Conservation (phyloP, 2,329 filamentous ascomycete species). For the Fusarium graminum region DNA sequence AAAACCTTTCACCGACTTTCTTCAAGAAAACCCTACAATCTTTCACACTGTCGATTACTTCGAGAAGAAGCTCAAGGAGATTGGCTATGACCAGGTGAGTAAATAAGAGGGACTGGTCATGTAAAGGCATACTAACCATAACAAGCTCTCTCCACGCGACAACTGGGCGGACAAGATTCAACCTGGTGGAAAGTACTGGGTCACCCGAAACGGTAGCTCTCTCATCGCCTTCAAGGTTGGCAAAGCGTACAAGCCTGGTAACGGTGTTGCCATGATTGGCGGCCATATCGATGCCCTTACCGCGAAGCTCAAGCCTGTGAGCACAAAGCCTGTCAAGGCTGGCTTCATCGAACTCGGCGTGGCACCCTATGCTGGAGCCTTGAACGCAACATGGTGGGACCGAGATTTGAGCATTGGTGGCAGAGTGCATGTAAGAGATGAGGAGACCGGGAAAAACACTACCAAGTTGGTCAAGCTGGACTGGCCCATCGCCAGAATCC, state of each 20-base stretch:
- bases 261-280: slow-evolving; percentile 88
- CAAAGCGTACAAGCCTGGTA: slow-evolving; percentile 82
- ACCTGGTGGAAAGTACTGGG: slow-evolving; percentile 89
- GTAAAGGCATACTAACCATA: slow-evolving; percentile 26
- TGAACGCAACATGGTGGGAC: slow-evolving; percentile 97
- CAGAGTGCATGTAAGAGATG: slow-evolving; percentile 84
- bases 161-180: slow-evolving; percentile 80
- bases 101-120: not conserved
- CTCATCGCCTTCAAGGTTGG: slow-evolving; percentile 89
- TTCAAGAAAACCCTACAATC: slow-evolving; percentile 90
- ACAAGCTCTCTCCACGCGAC: slow-evolving; percentile 80
- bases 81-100: slow-evolving; percentile 79
- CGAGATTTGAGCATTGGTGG: slow-evolving; percentile 92
- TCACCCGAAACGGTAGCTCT: slow-evolving; percentile 86
- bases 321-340: slow-evolving; percentile 83
- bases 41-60: slow-evolving; percentile 91
- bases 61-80: slow-evolving; percentile 75
- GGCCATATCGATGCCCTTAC: slow-evolving; percentile 95
- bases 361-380: slow-evolving; percentile 88
- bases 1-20: slow-evolving; percentile 86
- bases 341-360: slow-evolving; percentile 92
- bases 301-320: slow-evolving; percentile 90
- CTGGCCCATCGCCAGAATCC: slow-evolving; percentile 94
- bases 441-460: slow-evolving; percentile 78
- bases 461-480: slow-evolving; percentile 89